These are phyloP conservation scores for Cubamyces lactineus DNA, from an alignment of 768 basidiomycete genomes.

Conservation along the genomic window DNA sequence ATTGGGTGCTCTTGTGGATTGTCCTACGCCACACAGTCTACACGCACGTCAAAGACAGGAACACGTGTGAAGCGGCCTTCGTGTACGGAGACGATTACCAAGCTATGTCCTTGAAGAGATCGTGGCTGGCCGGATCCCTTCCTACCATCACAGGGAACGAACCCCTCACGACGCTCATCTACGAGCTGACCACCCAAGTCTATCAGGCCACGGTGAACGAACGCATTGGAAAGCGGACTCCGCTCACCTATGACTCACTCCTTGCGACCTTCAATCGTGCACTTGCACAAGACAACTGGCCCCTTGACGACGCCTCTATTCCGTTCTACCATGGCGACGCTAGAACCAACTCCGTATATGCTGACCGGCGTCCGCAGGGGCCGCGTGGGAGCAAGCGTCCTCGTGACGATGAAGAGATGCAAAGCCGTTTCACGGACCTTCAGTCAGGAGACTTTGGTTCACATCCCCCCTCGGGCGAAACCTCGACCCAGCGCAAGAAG, in stretches of 20 bases:
- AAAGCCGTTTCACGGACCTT: neutral
- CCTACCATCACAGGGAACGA: no score
- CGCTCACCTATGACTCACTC: neutral
- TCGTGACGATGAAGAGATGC: neutral
- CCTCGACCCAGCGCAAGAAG: no score
- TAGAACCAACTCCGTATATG: neutral
- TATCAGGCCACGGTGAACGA: neutral
- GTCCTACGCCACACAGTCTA: slow-evolving; percentile 9
- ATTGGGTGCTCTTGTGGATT: slow-evolving; percentile 18
- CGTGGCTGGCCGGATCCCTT: neutral
- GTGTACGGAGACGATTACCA: neutral
- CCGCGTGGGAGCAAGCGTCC: neutral
- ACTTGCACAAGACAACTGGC: neutral
- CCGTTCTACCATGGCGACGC: neutral
- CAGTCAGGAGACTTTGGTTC: no score
- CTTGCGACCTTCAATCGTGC: neutral
- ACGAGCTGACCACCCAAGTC: neutral
- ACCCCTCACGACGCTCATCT: neutral
- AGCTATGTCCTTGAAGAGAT: neutral
- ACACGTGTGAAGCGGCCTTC: neutral
- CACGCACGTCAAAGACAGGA: neutral
- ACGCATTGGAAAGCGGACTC: neutral
- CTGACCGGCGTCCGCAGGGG: neutral
- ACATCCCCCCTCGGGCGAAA: no score
- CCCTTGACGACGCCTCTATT: neutral